Percentiles rank a stretch among this genome's conserved stretches.
phyloP scores from a whole-genome alignment of 2,329 filamentous ascomycete species.

The Calonectria pseudoturangicola region DNA sequence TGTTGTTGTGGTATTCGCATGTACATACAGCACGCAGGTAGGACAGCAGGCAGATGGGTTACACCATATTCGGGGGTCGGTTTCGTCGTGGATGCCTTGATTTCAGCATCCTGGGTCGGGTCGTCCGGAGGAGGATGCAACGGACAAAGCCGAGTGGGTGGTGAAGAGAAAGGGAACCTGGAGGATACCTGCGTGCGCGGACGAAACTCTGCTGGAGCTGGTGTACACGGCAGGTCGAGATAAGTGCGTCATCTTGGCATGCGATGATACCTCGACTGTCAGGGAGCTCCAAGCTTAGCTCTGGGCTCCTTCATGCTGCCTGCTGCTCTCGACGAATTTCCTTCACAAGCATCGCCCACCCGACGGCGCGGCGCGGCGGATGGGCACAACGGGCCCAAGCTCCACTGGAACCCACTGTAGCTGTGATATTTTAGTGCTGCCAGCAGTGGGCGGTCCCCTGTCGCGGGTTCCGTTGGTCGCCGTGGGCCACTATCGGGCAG shows the following conservation, averaged over 20 bases:
- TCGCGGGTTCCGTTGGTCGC: constrained; percentile 10
- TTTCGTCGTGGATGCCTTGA: constrained; percentile 27
- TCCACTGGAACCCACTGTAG: constrained; percentile 31
- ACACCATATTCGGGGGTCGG: constrained; percentile 17
- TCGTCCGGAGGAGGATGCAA: constrained; percentile 38
- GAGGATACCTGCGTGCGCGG: constrained; percentile 14
- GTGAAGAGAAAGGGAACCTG: not conserved
- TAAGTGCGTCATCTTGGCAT: constrained; percentile 34
- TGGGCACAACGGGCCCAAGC: constrained; percentile 30
- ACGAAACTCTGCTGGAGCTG: not conserved
- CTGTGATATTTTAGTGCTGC: constrained; percentile 36
- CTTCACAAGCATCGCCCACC: constrained; percentile 15
- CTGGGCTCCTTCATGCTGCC: constrained; percentile 20
- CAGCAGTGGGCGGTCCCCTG: constrained; percentile 17
- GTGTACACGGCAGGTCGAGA: constrained; percentile 4
- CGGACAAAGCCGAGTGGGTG: constrained; percentile 21
- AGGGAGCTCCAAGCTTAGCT: constrained; percentile 31
- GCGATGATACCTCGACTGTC: constrained; percentile 38
- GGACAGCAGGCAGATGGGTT: not conserved
- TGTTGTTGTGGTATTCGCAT: not conserved
- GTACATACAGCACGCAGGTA: too few relatives aligned
- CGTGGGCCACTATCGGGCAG: not conserved
- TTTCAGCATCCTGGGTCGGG: constrained; percentile 37
- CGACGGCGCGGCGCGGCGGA: constrained; percentile 15
- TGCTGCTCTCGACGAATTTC: not conserved